Percentiles rank a stretch among this genome's conserved stretches.
Evolutionary conservation across 169 alveolate genomes (phyloP).

Genomic region (Theileria orientalis): DNA sequence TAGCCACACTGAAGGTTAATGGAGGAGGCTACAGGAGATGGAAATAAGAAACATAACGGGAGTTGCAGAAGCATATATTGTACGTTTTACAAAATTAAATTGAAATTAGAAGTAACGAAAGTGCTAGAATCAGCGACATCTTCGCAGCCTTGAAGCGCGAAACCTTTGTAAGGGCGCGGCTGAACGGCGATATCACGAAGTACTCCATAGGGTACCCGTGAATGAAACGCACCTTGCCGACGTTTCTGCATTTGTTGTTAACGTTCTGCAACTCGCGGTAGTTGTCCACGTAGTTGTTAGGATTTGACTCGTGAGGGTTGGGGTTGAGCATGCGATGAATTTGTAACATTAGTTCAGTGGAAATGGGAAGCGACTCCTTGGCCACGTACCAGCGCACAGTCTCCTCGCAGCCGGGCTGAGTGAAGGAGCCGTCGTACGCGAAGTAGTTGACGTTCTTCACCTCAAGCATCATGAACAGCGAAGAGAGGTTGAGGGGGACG

Average conservation of each 20-base stretch:
- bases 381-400: conserved; percentile 84
- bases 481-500: conserved; percentile 72
- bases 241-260: conserved; percentile 64
- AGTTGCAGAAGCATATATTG: neutral
- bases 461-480: conserved; percentile 82
- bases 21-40: too few relatives aligned
- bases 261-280: conserved; percentile 76
- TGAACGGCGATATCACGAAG: conserved; percentile 68
- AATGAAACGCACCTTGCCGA: conserved; percentile 75
- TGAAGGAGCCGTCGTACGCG: conserved; percentile 82
- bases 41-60: too few relatives aligned
- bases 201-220: conserved; percentile 81
- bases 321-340: conserved; percentile 79
- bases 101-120: neutral
- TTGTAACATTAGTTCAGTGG: conserved; percentile 80
- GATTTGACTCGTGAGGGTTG: conserved; percentile 48
- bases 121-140: neutral
- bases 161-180: neutral
- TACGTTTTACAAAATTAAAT: neutral
- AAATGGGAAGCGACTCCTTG: conserved; percentile 79
- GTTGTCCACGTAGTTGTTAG: conserved; percentile 57
- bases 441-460: conserved; percentile 73
- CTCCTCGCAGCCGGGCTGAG: conserved; percentile 80
- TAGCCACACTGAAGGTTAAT: too few relatives aligned
- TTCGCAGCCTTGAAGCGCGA: neutral